Evolutionary conservation across 2,329 filamentous ascomycete species (phyloP).

Genomic region (Aspergillus unguis): DNA sequence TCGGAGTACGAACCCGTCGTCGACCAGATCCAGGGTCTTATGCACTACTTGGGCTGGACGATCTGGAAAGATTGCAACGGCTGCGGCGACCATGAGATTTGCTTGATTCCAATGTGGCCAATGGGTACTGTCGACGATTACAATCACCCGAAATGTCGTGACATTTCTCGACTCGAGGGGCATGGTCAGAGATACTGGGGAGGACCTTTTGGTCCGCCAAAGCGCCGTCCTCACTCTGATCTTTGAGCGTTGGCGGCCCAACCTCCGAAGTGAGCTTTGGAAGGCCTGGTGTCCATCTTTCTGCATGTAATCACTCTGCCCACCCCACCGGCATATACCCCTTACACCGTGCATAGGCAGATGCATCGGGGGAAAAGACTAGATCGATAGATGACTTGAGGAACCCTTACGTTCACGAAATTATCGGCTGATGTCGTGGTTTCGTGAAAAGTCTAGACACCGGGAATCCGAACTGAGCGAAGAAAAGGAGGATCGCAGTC

Average conservation of each 20-base stretch:
- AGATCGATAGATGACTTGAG: too few relatives aligned
- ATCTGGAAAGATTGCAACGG: slow-evolving; percentile 57
- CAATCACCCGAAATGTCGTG: slow-evolving; percentile 46
- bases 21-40: slow-evolving; percentile 39
- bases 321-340: too few relatives aligned
- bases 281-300: too few relatives aligned
- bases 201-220: slow-evolving; percentile 7
- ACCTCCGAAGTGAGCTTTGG: neutral
- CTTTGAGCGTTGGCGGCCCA: neutral
- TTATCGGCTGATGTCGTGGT: too few relatives aligned
- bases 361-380: too few relatives aligned
- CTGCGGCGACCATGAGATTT: slow-evolving; percentile 55
- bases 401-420: too few relatives aligned
- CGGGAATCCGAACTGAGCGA: too few relatives aligned
- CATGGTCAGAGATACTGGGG: slow-evolving; percentile 31
- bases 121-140: slow-evolving; percentile 56
- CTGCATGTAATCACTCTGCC: too few relatives aligned
- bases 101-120: slow-evolving; percentile 64
- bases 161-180: slow-evolving; percentile 22
- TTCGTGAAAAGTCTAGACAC: too few relatives aligned
- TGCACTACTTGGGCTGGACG: slow-evolving; percentile 56
- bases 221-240: neutral
- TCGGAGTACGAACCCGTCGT: slow-evolving; percentile 25
- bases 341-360: too few relatives aligned
- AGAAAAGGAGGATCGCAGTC: too few relatives aligned